These are phyloP conservation scores for Talaromyces funiculosus DNA, from an alignment of 2,329 filamentous ascomycete species.

Conservation along the genomic window DNA sequence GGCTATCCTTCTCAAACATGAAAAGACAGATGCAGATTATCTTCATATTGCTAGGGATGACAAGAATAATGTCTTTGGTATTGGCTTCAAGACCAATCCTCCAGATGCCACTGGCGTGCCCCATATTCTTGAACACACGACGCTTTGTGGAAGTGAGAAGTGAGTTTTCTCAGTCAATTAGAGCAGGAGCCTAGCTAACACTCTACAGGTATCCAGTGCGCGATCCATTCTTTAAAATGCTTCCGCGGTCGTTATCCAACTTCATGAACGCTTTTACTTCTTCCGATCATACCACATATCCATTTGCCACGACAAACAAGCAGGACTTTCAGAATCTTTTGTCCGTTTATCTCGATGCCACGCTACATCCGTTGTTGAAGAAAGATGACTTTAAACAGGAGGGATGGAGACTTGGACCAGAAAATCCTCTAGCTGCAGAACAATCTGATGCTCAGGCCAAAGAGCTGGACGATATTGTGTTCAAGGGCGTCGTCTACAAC, in stretches of 20 bases:
- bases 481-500: slow-evolving; percentile 98
- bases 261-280: slow-evolving; percentile 99
- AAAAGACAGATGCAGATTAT: slow-evolving; percentile 94
- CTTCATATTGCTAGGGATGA: slow-evolving; percentile 92
- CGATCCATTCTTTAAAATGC: slow-evolving; percentile 99
- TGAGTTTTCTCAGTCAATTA: slow-evolving; percentile 36
- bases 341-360: slow-evolving; percentile 94
- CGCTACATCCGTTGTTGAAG: slow-evolving; percentile 81
- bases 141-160: slow-evolving; percentile 91
- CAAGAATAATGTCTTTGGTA: slow-evolving; percentile 98
- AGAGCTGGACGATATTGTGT: slow-evolving; percentile 61
- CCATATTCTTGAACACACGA: slow-evolving; percentile 96
- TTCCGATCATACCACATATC: slow-evolving; percentile 93
- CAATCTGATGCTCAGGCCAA: slow-evolving; percentile 47
- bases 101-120: slow-evolving; percentile 93
- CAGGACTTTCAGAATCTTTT: slow-evolving; percentile 95
- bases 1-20: slow-evolving; percentile 82
- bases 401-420: slow-evolving; percentile 91
- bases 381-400: slow-evolving; percentile 91
- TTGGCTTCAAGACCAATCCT: slow-evolving; percentile 98
- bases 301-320: slow-evolving; percentile 91
- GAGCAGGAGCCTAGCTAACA: background rate
- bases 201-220: slow-evolving; percentile 77
- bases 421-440: slow-evolving; percentile 65
- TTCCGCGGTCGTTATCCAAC: slow-evolving; percentile 94